Evolutionary conservation across 139 green algal genomes (phyloP).

Genomic region (Tetraselmis chui): DNA sequence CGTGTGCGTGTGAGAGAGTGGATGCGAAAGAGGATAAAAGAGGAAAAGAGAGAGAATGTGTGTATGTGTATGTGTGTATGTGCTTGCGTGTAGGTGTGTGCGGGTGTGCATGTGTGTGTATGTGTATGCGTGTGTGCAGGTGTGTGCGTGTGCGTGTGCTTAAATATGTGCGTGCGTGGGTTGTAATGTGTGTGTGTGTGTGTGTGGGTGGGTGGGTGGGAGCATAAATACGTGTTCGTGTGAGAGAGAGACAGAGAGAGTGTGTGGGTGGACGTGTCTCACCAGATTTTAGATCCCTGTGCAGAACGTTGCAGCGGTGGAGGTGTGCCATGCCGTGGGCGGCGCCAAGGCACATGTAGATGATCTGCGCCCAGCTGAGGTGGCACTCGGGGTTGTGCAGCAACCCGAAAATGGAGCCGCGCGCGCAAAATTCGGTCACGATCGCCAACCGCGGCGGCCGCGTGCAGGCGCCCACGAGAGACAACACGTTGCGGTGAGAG

Average conservation of each 20-base stretch:
- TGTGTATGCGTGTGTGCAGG: no score
- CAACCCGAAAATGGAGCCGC: slow-evolving; percentile 47
- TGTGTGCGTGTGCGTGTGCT: no score
- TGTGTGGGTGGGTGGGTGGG: no score
- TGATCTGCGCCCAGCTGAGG: slow-evolving; percentile 31
- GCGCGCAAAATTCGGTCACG: slow-evolving; percentile 43
- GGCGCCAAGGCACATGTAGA: slow-evolving; percentile 41
- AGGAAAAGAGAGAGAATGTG: no score
- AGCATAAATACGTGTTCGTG: no score
- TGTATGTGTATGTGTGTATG: no score
- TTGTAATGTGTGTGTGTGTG: no score
- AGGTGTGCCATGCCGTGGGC: slow-evolving; percentile 55
- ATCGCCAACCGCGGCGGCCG: slow-evolving; percentile 36
- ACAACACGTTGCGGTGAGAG: slow-evolving; percentile 44
- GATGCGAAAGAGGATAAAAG: no score
- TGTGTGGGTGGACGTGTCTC: background rate
- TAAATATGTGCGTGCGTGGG: no score
- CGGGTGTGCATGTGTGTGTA: no score
- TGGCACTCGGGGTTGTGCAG: slow-evolving; percentile 32
- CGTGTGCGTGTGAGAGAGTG: no score
- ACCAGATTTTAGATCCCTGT: slow-evolving; percentile 43
- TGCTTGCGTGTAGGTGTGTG: no score
- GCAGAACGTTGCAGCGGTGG: slow-evolving; percentile 43
- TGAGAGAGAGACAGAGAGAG: slow-evolving; percentile 3
- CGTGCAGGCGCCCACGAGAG: slow-evolving; percentile 44